Evolutionary conservation across 768 basidiomycete species (phyloP).

Genomic region (Paxillus involutus): DNA sequence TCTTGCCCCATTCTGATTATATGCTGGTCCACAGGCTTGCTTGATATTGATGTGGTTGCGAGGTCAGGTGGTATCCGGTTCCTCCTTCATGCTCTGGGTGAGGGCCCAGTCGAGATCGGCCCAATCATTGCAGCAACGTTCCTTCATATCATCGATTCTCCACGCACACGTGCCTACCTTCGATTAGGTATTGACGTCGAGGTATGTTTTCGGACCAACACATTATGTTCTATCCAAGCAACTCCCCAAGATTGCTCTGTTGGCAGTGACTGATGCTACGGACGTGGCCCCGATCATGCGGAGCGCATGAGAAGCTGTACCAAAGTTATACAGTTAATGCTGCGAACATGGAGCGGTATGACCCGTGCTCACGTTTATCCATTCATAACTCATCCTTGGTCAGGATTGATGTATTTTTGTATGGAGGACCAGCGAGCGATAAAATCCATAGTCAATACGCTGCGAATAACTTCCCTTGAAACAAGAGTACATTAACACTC

Average conservation of each 20-base stretch:
- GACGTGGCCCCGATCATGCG: constrained; percentile 73
- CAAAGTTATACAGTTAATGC: constrained; percentile 76
- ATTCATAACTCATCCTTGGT: constrained; percentile 5
- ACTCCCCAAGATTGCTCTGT: constrained; percentile 67
- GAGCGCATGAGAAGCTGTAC: constrained; percentile 80
- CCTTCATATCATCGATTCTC: constrained; percentile 81
- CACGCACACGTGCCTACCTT: constrained; percentile 75
- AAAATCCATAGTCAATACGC: constrained; percentile 77
- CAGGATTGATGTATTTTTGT: constrained; percentile 92
- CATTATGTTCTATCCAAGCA: background rate
- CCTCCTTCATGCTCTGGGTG: constrained; percentile 83
- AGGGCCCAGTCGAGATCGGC: constrained; percentile 82
- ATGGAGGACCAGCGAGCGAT: constrained; percentile 87
- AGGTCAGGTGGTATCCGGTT: constrained; percentile 84
- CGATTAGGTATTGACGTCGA: constrained; percentile 86
- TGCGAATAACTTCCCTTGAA: constrained; percentile 86
- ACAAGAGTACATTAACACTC: constrained; percentile 55
- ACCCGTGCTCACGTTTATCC: constrained; percentile 5
- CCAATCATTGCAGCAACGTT: constrained; percentile 79
- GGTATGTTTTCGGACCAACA: constrained; percentile 42
- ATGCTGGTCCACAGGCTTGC: constrained; percentile 56
- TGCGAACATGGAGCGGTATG: constrained; percentile 93
- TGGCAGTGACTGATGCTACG: constrained; percentile 93
- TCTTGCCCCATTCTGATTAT: constrained; percentile 7
- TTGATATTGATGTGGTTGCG: constrained; percentile 82